phyloP scores from a whole-genome alignment of 2,329 filamentous ascomycete species.

The Lasiodiplodia sp. region DNA sequence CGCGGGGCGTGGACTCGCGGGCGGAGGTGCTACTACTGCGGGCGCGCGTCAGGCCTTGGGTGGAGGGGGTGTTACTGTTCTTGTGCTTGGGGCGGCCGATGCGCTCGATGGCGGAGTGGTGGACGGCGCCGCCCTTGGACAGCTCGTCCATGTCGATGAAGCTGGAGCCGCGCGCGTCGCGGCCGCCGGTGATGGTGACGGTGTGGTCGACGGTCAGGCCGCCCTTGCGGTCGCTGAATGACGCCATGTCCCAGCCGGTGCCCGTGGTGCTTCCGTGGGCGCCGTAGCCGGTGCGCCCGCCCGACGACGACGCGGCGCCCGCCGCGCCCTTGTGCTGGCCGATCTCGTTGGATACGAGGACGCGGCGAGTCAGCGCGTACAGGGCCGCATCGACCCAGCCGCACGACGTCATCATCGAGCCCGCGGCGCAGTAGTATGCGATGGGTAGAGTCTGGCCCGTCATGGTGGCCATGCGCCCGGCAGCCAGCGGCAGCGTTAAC shows the following conservation, averaged over 20 bases:
- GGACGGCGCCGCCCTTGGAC: constrained; percentile 18
- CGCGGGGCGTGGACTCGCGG: constrained; percentile 39
- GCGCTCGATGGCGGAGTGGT: constrained; percentile 1
- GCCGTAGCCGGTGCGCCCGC: constrained; percentile 13
- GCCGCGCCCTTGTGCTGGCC: constrained; percentile 5
- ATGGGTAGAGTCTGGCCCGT: constrained; percentile 54
- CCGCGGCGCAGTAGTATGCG: constrained; percentile 66
- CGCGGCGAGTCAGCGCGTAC: constrained; percentile 52
- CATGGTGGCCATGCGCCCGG: constrained; percentile 50
- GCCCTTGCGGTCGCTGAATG: constrained; percentile 28
- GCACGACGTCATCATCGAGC: constrained; percentile 61
- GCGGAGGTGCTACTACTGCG: constrained; percentile 27
- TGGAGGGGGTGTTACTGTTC: not conserved
- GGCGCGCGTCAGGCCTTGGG: not conserved
- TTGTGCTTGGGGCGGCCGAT: constrained; percentile 4
- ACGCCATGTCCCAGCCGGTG: constrained; percentile 30
- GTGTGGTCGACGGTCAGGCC: constrained; percentile 16
- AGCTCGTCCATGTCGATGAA: constrained; percentile 21
- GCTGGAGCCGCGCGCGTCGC: constrained; percentile 22
- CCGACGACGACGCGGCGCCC: not conserved
- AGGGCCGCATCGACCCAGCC: constrained; percentile 55
- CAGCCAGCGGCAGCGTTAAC: constrained; percentile 70
- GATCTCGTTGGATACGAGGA: constrained; percentile 46
- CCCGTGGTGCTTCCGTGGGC: not conserved
- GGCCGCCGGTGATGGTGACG: constrained; percentile 32